Evolutionary conservation across 805 yeast species (phyloP), one percentile per base, ranked within the genome.

Genomic region (Zygosaccharomyces bisporus): DNA sequence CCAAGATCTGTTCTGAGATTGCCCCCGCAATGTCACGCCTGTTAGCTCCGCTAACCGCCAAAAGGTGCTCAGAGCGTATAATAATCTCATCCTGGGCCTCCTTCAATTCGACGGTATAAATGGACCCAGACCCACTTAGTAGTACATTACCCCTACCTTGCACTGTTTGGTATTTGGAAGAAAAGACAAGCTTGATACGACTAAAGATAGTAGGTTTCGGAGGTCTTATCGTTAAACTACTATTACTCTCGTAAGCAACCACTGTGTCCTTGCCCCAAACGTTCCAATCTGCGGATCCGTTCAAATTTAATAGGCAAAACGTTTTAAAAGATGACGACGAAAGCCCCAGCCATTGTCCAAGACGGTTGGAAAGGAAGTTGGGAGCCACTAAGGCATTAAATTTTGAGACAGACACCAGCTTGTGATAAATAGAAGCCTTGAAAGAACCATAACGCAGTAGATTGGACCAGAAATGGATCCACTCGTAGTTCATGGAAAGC

Each of bases 111-210:
- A 64, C 48, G 3, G 63, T 54, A 40, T 62, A 53, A 0, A 60
- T 53, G 2, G 65, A 61, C 8, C 58, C 56, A 6, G 57, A 44
- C 3, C 59, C 62, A 39, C 57, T 55, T 21, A 58, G 42, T 5
- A 61, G 45, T 2, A 61, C 53, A 39, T 58, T 60, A 10, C 69
- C 69, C 24, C 67, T 55, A 7, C 69, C 69, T 39, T 54, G 57
- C 4, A 60, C 12, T 4, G 53, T 51, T 18, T 49, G 50, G 39
- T 52, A 61, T 33, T 54, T 51, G 29, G 52, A 45, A 18, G 55
- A 53, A 21, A 54, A 53, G 9, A 41, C 39, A 9, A 44, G 40
- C 19, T 40, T 48, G 14, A 38, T 32, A 32, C 33, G 41, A 24
- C 38, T 37, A 17, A 36, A 35, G 12, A 50, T 12, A 16, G 45